Percentiles rank a stretch among this genome's conserved stretches.
Conservation (phyloP, 129 eudicot species). For the Arctium lappa region DNA sequence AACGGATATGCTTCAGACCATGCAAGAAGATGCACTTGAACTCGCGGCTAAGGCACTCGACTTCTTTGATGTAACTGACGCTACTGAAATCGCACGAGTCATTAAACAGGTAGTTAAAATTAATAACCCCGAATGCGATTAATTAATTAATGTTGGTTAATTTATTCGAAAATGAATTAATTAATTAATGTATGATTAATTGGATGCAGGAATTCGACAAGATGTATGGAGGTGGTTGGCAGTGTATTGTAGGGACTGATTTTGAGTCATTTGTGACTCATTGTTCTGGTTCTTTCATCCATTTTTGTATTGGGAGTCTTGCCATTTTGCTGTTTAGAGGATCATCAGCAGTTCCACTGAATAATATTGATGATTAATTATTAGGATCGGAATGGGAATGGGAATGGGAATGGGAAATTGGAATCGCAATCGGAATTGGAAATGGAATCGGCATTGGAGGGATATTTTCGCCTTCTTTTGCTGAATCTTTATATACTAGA, state of each 20-base stretch:
- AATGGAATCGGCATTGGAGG: constrained; percentile 16
- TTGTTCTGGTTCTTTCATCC: constrained; percentile 78
- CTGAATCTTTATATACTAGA: no score
- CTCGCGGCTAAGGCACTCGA: constrained; percentile 93
- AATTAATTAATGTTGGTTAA: not conserved
- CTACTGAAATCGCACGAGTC: constrained; percentile 81
- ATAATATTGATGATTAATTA: constrained; percentile 25
- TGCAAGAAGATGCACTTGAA: constrained; percentile 81
- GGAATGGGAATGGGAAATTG: not conserved
- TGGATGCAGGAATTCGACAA: constrained; percentile 70
- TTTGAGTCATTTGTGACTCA: constrained; percentile 98
- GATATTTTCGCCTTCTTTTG: no score
- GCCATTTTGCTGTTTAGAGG: constrained; percentile 82
- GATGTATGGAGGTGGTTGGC: constrained; percentile 83
- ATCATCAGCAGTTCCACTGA: constrained; percentile 46
- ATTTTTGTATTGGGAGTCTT: constrained; percentile 75
- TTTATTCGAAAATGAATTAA: not conserved
- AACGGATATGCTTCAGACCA: constrained; percentile 79
- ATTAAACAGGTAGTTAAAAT: constrained; percentile 51
- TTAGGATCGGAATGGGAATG: constrained; percentile 36
- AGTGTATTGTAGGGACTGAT: constrained; percentile 90
- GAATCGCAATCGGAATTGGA: not conserved
- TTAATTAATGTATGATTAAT: not conserved
- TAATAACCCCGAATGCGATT: not conserved
- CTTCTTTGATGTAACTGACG: constrained; percentile 73